Percentiles rank a stretch among this genome's conserved stretches.
Evolutionary conservation across 2,329 filamentous ascomycete genomes (phyloP).

Genomic region (Sarocladium kiliense): DNA sequence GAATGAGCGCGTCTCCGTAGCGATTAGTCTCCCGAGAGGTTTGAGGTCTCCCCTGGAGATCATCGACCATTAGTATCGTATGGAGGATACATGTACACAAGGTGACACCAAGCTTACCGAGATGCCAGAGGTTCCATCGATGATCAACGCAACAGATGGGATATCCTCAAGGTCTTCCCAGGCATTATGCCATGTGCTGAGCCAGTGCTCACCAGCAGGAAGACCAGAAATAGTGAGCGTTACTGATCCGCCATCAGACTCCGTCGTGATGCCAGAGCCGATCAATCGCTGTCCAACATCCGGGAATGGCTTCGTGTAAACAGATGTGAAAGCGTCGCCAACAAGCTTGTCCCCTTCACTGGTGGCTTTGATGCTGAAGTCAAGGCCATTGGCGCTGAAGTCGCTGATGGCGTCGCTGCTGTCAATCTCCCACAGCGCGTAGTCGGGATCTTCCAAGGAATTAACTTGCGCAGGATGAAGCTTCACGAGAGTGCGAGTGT

Average conservation of each 20-base stretch:
- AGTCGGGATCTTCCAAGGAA: neutral
- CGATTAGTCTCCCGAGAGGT: neutral
- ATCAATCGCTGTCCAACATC: neutral
- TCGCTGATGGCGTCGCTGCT: neutral
- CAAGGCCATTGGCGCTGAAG: neutral
- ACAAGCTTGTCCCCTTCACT: neutral
- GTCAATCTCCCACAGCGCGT: neutral
- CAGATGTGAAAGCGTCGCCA: neutral
- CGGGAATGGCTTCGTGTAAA: neutral
- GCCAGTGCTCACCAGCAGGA: neutral
- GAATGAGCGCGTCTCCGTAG: neutral
- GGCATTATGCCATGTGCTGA: neutral
- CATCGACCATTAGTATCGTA: neutral
- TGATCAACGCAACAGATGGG: neutral
- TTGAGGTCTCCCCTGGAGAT: neutral
- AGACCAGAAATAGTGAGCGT: neutral
- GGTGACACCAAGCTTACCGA: too few relatives aligned
- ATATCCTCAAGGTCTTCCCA: neutral
- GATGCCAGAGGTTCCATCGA: neutral
- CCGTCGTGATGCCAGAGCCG: neutral
- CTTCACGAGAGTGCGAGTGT: neutral
- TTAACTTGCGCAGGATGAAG: neutral
- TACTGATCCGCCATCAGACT: neutral
- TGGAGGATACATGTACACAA: too few relatives aligned
- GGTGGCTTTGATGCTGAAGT: neutral